A percentile compares a stretch with the other conserved stretches of the same genome.
Evolutionary conservation across 352 stramenopile species (phyloP).

Genomic region (Lagenidium giganteum): DNA sequence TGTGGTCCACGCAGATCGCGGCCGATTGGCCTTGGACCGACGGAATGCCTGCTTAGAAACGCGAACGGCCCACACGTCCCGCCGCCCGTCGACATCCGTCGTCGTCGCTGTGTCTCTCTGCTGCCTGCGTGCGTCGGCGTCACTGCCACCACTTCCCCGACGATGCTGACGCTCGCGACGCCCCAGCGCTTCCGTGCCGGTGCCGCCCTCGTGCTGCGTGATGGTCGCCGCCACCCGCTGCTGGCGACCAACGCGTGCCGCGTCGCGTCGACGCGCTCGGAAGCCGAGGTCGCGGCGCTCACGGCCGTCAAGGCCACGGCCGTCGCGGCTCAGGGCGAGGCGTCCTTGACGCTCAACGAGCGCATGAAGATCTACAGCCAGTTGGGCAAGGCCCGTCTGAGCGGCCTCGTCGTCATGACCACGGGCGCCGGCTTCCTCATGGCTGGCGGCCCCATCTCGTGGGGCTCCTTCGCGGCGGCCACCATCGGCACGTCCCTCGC

Average conservation of each 20-base stretch:
- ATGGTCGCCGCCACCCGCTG: not conserved
- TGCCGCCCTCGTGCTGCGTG: not conserved
- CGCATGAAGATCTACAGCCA: constrained; percentile 80
- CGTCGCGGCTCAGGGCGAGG: constrained; percentile 4
- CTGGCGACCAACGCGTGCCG: constrained; percentile 8
- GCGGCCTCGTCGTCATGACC: constrained; percentile 95
- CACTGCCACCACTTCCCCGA: no score
- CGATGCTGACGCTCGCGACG: no score
- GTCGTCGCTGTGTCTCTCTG: no score
- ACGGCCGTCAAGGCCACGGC: constrained; percentile 25
- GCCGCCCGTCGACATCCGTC: no score
- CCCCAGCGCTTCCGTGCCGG: no score
- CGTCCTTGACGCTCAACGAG: constrained; percentile 50
- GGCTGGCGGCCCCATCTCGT: constrained; percentile 91
- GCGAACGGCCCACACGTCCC: no score
- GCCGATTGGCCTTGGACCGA: no score
- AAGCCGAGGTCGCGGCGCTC: constrained; percentile 29
- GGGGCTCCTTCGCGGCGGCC: constrained; percentile 81
- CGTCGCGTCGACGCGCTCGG: constrained; percentile 57
- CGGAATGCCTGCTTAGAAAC: no score
- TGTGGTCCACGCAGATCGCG: no score
- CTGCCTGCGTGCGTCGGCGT: no score
- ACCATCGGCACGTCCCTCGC: constrained; percentile 95
- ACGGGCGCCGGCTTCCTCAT: constrained; percentile 95
- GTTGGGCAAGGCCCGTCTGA: constrained; percentile 93